Percentiles rank a stretch among this genome's conserved stretches.
Evolutionary conservation across 306 rosid genomes (phyloP).

Genomic region (Astragalus glycyphyllos): DNA sequence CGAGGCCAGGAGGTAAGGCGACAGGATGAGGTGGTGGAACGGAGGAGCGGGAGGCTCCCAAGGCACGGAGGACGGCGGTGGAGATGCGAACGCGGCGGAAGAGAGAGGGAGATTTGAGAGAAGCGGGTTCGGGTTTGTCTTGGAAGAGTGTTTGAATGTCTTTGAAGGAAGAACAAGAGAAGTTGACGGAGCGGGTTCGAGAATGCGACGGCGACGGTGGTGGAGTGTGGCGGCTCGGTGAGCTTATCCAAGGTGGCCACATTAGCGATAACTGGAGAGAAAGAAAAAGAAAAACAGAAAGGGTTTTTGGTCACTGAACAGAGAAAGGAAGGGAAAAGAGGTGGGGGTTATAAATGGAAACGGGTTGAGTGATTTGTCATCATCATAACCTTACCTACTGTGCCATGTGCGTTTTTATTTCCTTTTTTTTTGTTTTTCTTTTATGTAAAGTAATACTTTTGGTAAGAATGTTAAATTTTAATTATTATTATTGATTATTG

Average conservation of each 20-base stretch:
- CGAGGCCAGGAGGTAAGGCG: slow-evolving; percentile 49
- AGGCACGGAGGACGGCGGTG: slow-evolving; percentile 62
- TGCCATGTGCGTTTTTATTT: slow-evolving; percentile 37
- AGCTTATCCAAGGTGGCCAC: slow-evolving; percentile 84
- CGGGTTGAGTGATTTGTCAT: not conserved
- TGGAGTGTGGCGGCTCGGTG: slow-evolving; percentile 57
- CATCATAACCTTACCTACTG: slow-evolving; percentile 39
- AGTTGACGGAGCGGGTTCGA: slow-evolving; percentile 15
- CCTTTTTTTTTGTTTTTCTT: not conserved
- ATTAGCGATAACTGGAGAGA: slow-evolving; percentile 38
- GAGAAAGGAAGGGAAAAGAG: not conserved
- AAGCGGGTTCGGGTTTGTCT: slow-evolving; percentile 46
- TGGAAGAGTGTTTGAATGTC: slow-evolving; percentile 67
- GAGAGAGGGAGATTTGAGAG: slow-evolving; percentile 67
- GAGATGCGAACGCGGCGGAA: slow-evolving; percentile 69
- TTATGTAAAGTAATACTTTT: too few species aligned
- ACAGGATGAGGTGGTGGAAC: not conserved
- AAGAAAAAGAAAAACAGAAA: not conserved
- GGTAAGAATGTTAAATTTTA: too few species aligned
- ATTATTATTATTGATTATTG: too few species aligned
- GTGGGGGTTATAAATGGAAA: slow-evolving; percentile 40
- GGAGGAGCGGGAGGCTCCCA: slow-evolving; percentile 39
- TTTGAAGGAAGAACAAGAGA: slow-evolving; percentile 82
- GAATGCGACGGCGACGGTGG: slow-evolving; percentile 35
- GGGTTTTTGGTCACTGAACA: not conserved